Conservation (phyloP, 164 flowering plant genomes). For the Vitis rupestris region DNA sequence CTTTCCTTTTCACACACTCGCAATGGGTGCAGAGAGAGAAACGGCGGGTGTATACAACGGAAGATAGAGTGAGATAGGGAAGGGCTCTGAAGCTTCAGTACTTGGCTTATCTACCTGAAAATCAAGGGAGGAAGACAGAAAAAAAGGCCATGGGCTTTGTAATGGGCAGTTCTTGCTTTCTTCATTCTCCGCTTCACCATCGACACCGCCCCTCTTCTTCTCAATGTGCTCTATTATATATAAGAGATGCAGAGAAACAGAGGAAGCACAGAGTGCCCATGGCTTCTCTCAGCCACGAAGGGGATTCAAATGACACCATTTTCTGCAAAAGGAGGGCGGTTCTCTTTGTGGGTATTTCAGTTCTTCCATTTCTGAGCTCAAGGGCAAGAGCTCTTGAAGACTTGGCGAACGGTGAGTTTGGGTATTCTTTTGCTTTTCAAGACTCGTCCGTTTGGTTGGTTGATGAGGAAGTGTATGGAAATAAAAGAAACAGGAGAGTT, state of each 20-base stretch:
- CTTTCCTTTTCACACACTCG: no score
- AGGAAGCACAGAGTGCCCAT: conserved; percentile 19
- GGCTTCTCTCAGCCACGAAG: conserved; percentile 31
- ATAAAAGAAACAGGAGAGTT: neutral
- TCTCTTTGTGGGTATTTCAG: conserved; percentile 61
- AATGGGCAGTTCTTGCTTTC: conserved; percentile 37
- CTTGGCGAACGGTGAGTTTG: conserved; percentile 30
- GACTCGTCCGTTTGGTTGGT: neutral
- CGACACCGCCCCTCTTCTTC: conserved; percentile 20
- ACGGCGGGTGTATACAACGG: no score
- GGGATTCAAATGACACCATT: conserved; percentile 18
- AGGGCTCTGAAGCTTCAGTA: no score
- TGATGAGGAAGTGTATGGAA: neutral
- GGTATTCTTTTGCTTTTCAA: neutral
- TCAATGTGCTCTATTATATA: conserved; percentile 6
- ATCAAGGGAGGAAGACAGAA: neutral
- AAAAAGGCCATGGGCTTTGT: conserved; percentile 24
- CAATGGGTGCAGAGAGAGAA: no score
- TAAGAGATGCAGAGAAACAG: conserved; percentile 25
- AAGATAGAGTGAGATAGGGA: no score
- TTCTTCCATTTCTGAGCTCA: conserved; percentile 51
- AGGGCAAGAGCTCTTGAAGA: conserved; percentile 51
- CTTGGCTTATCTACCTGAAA: neutral
- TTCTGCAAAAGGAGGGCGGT: conserved; percentile 45
- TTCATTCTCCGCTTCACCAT: conserved; percentile 22